Evolutionary conservation across 1,139 yeast species (phyloP).

Genomic region (Taiozyma onychis): DNA sequence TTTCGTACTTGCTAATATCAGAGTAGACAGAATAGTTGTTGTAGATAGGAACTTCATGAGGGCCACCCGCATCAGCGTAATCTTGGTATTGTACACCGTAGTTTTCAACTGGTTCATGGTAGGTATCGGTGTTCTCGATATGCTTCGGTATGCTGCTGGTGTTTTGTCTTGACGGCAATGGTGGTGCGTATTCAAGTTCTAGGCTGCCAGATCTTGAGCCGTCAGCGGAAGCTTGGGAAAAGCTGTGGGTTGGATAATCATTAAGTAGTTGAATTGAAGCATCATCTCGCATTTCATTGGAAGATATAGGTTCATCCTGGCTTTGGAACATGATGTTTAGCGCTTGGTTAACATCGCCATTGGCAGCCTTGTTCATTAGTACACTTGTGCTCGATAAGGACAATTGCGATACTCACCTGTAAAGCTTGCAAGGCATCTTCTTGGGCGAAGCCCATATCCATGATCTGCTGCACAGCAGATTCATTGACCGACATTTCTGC

Average conservation of each 20-base stretch:
- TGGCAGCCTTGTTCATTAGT: neutral
- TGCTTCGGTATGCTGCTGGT: conserved; percentile 9
- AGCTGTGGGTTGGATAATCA: neutral
- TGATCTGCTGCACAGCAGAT: conserved; percentile 32
- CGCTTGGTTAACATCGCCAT: conserved; percentile 1
- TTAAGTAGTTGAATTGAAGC: neutral
- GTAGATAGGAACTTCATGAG: neutral
- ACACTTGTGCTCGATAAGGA: conserved; percentile 25
- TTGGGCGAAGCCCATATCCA: conserved; percentile 58
- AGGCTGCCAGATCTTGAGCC: neutral
- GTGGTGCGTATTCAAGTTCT: neutral
- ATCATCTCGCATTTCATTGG: neutral
- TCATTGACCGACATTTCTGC: conserved; percentile 1
- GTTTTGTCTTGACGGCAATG: conserved; percentile 7
- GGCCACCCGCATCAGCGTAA: neutral
- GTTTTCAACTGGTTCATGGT: neutral
- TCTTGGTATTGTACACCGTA: neutral
- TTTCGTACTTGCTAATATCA: conserved; percentile 23
- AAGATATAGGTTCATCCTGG: neutral
- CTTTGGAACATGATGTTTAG: conserved; percentile 2
- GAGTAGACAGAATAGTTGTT: conserved; percentile 22
- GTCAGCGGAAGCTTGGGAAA: neutral
- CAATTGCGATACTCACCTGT: conserved; percentile 16
- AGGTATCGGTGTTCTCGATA: neutral
- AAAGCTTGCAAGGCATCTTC: conserved; percentile 31